phyloP scores from a whole-genome alignment of 2,329 filamentous ascomycete genomes.

The Stagonosporopsis rhizophila region DNA sequence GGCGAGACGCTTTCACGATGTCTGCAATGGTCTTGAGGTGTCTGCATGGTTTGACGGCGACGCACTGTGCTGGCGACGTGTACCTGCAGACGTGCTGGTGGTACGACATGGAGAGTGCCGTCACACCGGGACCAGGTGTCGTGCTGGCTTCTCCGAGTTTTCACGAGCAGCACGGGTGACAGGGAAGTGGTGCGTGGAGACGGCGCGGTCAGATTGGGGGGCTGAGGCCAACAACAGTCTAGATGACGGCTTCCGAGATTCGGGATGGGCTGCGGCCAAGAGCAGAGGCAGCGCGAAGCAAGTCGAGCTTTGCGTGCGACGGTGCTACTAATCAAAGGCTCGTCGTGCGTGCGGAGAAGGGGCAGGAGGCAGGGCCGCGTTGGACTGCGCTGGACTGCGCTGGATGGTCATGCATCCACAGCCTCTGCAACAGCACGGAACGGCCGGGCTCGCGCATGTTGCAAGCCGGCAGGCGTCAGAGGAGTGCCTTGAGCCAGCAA shows the following conservation, averaged over 20 bases:
- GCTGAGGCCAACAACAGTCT: conserved; percentile 11
- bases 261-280: conserved; percentile 10
- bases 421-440: conserved; percentile 11
- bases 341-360: conserved; percentile 10
- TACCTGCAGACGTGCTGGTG: conserved; percentile 9
- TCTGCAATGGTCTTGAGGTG: too few species aligned
- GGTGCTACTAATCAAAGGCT: conserved; percentile 7
- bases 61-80: not conserved
- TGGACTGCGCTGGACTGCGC: conserved; percentile 7
- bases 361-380: conserved; percentile 13
- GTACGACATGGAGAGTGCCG: not conserved
- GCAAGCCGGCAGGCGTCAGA: not conserved
- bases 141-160: conserved; percentile 1
- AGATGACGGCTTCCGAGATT: conserved; percentile 5
- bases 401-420: conserved; percentile 4
- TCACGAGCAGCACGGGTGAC: too few species aligned
- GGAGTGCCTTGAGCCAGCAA: not conserved
- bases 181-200: conserved; percentile 6
- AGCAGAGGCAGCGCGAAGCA: conserved; percentile 6
- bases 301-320: conserved; percentile 1
- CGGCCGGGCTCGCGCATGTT: not conserved
- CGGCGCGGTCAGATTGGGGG: conserved; percentile 15
- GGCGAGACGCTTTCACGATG: too few species aligned
- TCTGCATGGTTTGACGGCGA: too few species aligned
- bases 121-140: not conserved